phyloP scores from a whole-genome alignment of 495 filamentous ascomycete species.

The Lasiosphaeria miniovina region DNA sequence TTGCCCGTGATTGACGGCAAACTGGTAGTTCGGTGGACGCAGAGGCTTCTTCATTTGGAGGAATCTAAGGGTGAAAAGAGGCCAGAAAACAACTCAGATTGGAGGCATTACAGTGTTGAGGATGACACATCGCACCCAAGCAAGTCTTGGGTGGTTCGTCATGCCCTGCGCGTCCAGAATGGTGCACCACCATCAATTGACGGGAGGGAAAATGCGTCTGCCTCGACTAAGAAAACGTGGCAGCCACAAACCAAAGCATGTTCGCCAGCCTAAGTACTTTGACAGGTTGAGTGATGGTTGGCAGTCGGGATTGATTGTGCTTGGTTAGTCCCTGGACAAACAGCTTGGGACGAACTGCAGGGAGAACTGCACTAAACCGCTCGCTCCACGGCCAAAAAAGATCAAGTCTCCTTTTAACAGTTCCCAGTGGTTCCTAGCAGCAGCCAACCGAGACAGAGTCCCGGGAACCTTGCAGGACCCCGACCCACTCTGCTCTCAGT shows the following conservation, averaged over 20 bases:
- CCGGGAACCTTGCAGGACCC: conserved; percentile 3
- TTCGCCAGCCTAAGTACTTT: neutral
- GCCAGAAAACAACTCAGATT: neutral
- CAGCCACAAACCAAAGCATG: conserved; percentile 1
- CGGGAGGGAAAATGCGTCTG: conserved; percentile 14
- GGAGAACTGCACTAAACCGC: neutral
- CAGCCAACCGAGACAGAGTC: conserved; percentile 3
- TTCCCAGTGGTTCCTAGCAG: neutral
- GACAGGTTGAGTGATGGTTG: neutral
- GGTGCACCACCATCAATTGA: neutral
- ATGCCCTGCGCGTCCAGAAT: conserved; percentile 8
- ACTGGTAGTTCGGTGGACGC: neutral
- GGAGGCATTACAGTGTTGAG: neutral
- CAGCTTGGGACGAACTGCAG: conserved; percentile 1
- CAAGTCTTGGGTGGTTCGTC: conserved; percentile 5
- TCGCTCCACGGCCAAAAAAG: neutral
- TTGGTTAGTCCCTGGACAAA: neutral
- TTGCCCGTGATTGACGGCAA: neutral
- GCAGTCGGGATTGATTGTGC: neutral
- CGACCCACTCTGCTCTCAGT: conserved; percentile 17
- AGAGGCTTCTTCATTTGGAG: too few relatives aligned
- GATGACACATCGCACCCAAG: conserved; percentile 2
- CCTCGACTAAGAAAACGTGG: conserved; percentile 6
- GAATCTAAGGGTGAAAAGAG: too few relatives aligned
- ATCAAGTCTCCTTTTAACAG: conserved; percentile 15